These are phyloP conservation scores for Aspergillus brunneoviolaceus DNA, from an alignment of 2,329 filamentous ascomycete genomes.

Conservation along the genomic window DNA sequence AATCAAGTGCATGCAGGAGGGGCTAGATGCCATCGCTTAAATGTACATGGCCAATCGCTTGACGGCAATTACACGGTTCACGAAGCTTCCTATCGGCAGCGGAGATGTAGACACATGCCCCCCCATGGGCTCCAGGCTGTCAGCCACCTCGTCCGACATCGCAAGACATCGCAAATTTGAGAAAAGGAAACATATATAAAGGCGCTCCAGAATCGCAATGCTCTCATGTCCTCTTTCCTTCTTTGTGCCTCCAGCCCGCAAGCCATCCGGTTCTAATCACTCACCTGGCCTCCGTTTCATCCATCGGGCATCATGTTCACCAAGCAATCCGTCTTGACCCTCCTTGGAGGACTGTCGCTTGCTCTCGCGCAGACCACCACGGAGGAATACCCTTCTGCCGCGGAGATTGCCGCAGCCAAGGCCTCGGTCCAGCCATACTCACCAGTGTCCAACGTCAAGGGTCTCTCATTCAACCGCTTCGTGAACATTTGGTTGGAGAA, in stretches of 20 bases:
- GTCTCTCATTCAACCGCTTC: conserved; percentile 70
- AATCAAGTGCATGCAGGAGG: too few relatives aligned
- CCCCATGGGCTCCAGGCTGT: neutral
- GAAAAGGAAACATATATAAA: neutral
- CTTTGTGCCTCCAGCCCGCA: neutral
- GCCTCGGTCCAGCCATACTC: conserved; percentile 62
- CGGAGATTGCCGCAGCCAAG: conserved; percentile 29
- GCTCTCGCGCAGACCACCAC: conserved; percentile 25
- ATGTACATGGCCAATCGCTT: conserved; percentile 10
- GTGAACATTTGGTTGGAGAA: conserved; percentile 78
- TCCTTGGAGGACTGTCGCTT: conserved; percentile 24
- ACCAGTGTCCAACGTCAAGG: conserved; percentile 64
- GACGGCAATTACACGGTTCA: neutral
- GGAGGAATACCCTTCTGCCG: conserved; percentile 24
- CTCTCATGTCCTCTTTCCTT: neutral
- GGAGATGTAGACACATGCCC: neutral
- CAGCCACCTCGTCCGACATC: neutral
- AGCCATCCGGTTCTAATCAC: neutral
- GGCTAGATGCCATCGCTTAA: neutral
- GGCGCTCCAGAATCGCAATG: neutral
- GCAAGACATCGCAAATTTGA: too few relatives aligned
- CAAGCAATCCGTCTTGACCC: conserved; percentile 20
- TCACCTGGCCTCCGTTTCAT: neutral
- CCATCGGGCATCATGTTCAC: conserved; percentile 19
- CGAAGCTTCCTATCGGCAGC: neutral